phyloP scores from a whole-genome alignment of 805 yeast genomes.

The Nakazawaea populi region DNA sequence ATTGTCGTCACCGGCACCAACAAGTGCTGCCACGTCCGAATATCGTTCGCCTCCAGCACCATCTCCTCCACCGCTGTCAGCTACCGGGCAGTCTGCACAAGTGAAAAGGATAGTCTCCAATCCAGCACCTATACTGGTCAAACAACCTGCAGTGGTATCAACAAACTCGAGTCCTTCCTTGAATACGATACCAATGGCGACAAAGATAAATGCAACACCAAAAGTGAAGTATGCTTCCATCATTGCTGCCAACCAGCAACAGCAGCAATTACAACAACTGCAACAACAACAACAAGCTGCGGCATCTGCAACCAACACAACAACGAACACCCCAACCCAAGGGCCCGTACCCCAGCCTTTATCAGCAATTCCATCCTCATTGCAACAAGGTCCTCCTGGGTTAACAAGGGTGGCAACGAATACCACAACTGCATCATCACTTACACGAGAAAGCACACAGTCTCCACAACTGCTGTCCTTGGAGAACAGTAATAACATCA shows the following conservation, averaged over 20 bases:
- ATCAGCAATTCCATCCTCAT: not conserved
- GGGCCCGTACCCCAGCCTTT: not conserved
- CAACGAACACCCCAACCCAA: constrained; percentile 8
- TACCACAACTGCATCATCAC: not conserved
- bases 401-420: not conserved
- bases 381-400: constrained; percentile 1
- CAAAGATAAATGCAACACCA: constrained; percentile 2
- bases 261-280: constrained; percentile 13
- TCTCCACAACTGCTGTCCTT: not conserved
- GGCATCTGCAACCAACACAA: constrained; percentile 10
- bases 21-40: constrained; percentile 9
- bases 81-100: not conserved
- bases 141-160: not conserved
- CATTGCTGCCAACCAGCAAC: constrained; percentile 9
- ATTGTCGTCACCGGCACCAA: constrained; percentile 3
- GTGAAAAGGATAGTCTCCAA: not conserved
- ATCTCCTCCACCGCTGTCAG: not conserved
- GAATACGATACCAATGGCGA: constrained; percentile 4
- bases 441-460: constrained; percentile 6
- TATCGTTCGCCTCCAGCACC: not conserved
- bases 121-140: not conserved
- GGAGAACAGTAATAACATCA: too few relatives aligned
- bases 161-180: constrained; percentile 1
- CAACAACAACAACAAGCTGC: constrained; percentile 14
- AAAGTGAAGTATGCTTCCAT: constrained; percentile 6